phyloP scores from a whole-genome alignment of 345 rosid species.

The Cochlearia excelsa region DNA sequence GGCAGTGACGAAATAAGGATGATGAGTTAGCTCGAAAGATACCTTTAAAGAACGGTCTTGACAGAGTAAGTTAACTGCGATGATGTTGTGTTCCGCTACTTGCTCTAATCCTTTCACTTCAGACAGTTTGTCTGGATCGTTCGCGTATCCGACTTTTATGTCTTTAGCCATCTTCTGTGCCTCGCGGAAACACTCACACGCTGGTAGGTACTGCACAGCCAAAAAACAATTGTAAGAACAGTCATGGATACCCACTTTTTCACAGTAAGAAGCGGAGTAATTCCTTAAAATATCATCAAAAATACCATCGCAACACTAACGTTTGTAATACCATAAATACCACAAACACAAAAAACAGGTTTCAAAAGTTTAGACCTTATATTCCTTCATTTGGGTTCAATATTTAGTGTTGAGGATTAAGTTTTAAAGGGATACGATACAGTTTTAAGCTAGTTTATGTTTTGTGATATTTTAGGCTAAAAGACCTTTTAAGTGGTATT shows the following conservation, averaged over 20 bases:
- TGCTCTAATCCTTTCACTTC: slow-evolving; percentile 74
- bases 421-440: too few relatives aligned
- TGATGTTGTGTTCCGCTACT: slow-evolving; percentile 87
- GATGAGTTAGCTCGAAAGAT: slow-evolving; percentile 80
- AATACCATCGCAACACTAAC: too few relatives aligned
- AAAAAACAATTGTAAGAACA: background rate
- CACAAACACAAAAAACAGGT: too few relatives aligned
- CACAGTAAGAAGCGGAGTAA: background rate
- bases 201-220: slow-evolving; percentile 47
- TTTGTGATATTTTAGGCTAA: too few relatives aligned
- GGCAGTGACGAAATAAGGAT: slow-evolving; percentile 85
- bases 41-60: slow-evolving; percentile 79
- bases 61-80: slow-evolving; percentile 67
- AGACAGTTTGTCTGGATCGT: slow-evolving; percentile 65
- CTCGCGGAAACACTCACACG: slow-evolving; percentile 79
- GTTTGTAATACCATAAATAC: too few relatives aligned
- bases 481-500: too few relatives aligned
- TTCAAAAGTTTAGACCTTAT: too few relatives aligned
- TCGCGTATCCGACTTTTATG: slow-evolving; percentile 63
- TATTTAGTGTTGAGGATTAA: too few relatives aligned
- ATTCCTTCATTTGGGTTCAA: too few relatives aligned
- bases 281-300: too few relatives aligned
- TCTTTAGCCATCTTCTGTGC: slow-evolving; percentile 85
- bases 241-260: slow-evolving; percentile 8
- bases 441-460: too few relatives aligned